phyloP scores from a whole-genome alignment of 2,329 filamentous ascomycete species.

The Phyllachora maydis region DNA sequence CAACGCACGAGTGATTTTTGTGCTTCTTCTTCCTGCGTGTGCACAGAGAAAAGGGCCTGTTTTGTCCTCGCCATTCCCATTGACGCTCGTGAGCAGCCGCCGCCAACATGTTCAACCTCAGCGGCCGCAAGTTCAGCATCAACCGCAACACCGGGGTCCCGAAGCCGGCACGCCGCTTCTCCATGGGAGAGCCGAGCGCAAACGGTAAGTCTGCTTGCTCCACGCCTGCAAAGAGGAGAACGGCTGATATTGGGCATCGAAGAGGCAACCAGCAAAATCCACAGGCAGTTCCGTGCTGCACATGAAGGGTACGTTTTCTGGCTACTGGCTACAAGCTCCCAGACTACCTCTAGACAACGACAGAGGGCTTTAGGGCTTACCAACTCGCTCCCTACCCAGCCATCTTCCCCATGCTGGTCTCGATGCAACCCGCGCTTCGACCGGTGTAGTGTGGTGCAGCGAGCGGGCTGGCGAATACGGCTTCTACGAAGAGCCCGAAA shows the following conservation, averaged over 20 bases:
- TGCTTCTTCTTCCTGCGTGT: too few relatives aligned
- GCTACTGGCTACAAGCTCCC: neutral
- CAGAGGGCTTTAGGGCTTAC: too few relatives aligned
- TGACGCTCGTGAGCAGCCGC: slow-evolving; percentile 1
- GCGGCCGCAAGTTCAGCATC: slow-evolving; percentile 44
- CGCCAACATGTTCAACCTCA: slow-evolving; percentile 25
- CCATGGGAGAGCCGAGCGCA: slow-evolving; percentile 30
- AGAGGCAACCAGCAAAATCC: slow-evolving; percentile 71
- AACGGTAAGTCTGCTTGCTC: slow-evolving; percentile 23
- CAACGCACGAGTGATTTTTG: too few relatives aligned
- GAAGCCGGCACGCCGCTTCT: slow-evolving; percentile 34
- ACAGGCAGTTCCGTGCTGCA: slow-evolving; percentile 72
- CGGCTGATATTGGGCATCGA: slow-evolving; percentile 4
- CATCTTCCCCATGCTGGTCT: slow-evolving; percentile 82
- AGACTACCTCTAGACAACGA: too few relatives aligned
- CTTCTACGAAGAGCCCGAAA: slow-evolving; percentile 59
- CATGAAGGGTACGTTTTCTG: slow-evolving; percentile 42
- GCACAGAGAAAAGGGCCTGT: neutral
- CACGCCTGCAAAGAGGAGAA: neutral
- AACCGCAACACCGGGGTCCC: slow-evolving; percentile 44
- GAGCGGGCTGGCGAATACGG: slow-evolving; percentile 79
- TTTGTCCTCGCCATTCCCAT: neutral
- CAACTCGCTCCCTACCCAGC: too few relatives aligned
- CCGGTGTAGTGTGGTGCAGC: slow-evolving; percentile 85
- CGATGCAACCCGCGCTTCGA: slow-evolving; percentile 71